These are phyloP conservation scores for Endothia cerciana DNA, from an alignment of 2,329 filamentous ascomycete species.

Conservation along the genomic window DNA sequence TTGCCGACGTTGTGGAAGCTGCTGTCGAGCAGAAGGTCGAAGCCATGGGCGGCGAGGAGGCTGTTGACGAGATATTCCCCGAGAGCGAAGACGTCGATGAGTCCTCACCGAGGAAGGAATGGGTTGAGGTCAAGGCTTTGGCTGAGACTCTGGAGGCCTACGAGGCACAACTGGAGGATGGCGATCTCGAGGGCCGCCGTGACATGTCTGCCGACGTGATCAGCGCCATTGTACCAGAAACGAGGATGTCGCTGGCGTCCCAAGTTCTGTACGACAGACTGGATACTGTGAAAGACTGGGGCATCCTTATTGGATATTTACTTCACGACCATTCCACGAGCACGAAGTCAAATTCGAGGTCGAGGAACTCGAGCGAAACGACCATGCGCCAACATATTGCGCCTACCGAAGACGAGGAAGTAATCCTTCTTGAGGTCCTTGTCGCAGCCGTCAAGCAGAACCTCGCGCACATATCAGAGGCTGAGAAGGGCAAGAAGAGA, in stretches of 20 bases:
- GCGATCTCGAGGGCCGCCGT: constrained; percentile 51
- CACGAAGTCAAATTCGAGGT: constrained; percentile 48
- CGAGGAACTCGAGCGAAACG: constrained; percentile 51
- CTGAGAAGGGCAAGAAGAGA: constrained; percentile 62
- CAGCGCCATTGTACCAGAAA: constrained; percentile 70
- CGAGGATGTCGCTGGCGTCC: constrained; percentile 82
- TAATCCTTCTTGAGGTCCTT: constrained; percentile 84
- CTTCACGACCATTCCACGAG: constrained; percentile 85
- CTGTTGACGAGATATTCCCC: constrained; percentile 73
- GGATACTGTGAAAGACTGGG: constrained; percentile 82
- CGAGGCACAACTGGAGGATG: constrained; percentile 69
- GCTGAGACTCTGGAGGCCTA: constrained; percentile 83
- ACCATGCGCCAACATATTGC: constrained; percentile 74
- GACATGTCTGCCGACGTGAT: constrained; percentile 59
- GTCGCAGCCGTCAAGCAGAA: constrained; percentile 79
- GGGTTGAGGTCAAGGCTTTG: constrained; percentile 91
- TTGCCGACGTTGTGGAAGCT: constrained; percentile 84
- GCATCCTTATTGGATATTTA: constrained; percentile 84
- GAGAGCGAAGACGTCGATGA: constrained; percentile 75
- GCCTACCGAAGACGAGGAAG: constrained; percentile 76
- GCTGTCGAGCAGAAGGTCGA: constrained; percentile 79
- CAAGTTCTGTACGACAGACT: constrained; percentile 85
- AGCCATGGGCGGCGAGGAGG: constrained; percentile 79
- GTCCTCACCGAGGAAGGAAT: constrained; percentile 75
- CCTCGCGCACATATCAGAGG: constrained; percentile 68